Evolutionary conservation across 2,329 filamentous ascomycete genomes (phyloP).

Genomic region (Fusarium robinianum): DNA sequence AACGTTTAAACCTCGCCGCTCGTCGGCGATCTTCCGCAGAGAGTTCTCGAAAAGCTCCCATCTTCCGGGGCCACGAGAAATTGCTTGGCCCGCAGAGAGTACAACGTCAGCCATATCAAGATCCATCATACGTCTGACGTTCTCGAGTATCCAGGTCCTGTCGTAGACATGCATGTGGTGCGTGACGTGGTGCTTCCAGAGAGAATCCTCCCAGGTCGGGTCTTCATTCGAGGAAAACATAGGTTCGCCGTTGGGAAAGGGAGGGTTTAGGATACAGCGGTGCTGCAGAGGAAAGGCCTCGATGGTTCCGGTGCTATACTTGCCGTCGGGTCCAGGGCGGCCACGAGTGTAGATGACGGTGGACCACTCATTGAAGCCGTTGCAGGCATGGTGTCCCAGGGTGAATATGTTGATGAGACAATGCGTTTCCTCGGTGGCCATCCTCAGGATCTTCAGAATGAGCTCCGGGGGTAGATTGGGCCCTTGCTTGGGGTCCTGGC

Average conservation of each 20-base stretch:
- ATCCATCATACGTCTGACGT: too few relatives aligned
- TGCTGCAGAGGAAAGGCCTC: constrained; percentile 5
- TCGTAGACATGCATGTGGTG: constrained; percentile 16
- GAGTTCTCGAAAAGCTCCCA: too few relatives aligned
- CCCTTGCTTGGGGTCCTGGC: neutral
- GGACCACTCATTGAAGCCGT: neutral
- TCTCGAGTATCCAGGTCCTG: neutral
- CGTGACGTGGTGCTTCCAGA: neutral
- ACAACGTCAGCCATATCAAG: too few relatives aligned
- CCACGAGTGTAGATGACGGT: constrained; percentile 21
- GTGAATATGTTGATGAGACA: constrained; percentile 10
- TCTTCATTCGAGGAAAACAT: neutral
- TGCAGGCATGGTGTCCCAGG: constrained; percentile 2
- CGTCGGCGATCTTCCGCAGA: too few relatives aligned
- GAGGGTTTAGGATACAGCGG: constrained; percentile 7
- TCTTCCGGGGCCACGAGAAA: too few relatives aligned
- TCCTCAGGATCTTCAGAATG: constrained; percentile 7
- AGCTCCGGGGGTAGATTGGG: constrained; percentile 5
- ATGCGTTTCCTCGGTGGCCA: neutral
- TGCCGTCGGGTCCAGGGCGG: neutral
- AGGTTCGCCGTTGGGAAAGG: neutral
- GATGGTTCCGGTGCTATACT: constrained; percentile 4
- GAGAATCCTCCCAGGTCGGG: constrained; percentile 3
- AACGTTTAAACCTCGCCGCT: neutral
- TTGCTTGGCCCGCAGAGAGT: too few relatives aligned